Evolutionary conservation across 768 basidiomycete species (phyloP).

Genomic region (Boletellus ananiceps): DNA sequence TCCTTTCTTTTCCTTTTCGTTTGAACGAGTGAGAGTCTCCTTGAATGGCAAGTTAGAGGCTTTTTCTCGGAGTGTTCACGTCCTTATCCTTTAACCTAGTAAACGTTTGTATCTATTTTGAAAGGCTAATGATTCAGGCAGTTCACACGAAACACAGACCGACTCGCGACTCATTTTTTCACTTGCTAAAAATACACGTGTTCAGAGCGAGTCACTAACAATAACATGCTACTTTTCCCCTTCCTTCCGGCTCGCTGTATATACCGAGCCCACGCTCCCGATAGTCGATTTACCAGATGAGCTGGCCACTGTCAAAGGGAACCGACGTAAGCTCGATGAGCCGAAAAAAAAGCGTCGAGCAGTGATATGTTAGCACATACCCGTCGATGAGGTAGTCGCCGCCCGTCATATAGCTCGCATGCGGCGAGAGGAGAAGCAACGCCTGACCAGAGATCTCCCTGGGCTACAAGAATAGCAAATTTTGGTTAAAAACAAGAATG

Average conservation of each 20-base stretch:
- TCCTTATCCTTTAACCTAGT: too few relatives aligned
- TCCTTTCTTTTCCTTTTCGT: not conserved
- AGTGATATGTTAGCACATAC: slow-evolving; percentile 28
- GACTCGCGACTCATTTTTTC: not conserved
- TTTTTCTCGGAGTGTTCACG: too few relatives aligned
- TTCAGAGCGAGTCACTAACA: too few relatives aligned
- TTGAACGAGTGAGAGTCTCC: too few relatives aligned
- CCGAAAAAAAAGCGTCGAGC: not conserved
- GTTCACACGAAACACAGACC: not conserved
- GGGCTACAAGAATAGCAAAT: slow-evolving; percentile 32
- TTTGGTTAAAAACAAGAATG: not conserved
- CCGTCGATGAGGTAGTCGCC: slow-evolving; percentile 54
- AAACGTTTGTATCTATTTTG: too few relatives aligned
- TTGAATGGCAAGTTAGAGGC: too few relatives aligned
- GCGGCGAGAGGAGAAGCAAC: slow-evolving; percentile 47
- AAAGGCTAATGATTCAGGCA: too few relatives aligned
- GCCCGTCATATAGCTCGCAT: slow-evolving; percentile 55
- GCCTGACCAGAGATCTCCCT: slow-evolving; percentile 55
- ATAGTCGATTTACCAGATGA: slow-evolving; percentile 23
- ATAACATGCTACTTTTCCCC: not conserved
- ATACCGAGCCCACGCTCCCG: too few relatives aligned
- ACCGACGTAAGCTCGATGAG: too few relatives aligned
- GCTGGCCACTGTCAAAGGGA: slow-evolving; percentile 19
- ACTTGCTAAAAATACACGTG: slow-evolving; percentile 10
- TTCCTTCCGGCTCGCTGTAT: too few relatives aligned